Conservation (phyloP, 2,329 filamentous ascomycete species). For the Cercospora sp. region DNA sequence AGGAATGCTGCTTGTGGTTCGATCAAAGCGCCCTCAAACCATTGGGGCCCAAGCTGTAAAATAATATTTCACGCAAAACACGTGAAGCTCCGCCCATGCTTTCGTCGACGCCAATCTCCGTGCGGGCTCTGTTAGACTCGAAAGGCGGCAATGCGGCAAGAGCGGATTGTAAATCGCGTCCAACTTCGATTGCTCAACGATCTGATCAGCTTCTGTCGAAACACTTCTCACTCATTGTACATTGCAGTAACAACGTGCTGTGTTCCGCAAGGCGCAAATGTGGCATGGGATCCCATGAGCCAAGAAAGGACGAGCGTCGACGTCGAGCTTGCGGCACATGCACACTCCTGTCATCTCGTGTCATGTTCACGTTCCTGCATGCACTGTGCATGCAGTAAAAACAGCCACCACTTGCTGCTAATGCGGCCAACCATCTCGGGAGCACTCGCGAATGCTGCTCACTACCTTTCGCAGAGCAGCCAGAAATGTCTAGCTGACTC, state of each 20-base stretch:
- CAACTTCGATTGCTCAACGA: background rate
- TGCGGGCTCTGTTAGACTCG: background rate
- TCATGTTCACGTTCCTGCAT: slow-evolving; percentile 6
- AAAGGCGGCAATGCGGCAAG: background rate
- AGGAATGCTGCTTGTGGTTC: background rate
- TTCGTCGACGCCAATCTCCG: background rate
- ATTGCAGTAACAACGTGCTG: background rate
- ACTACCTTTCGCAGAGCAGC: background rate
- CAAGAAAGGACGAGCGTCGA: background rate
- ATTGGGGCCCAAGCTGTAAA: background rate
- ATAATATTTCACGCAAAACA: background rate
- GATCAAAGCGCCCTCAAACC: background rate
- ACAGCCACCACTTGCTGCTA: background rate
- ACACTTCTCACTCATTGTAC: background rate
- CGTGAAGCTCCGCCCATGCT: background rate
- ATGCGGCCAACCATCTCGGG: background rate
- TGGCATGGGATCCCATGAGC: background rate
- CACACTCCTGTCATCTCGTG: background rate
- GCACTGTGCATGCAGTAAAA: background rate
- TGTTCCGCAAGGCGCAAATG: background rate
- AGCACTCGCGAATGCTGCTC: background rate
- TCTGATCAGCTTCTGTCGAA: background rate
- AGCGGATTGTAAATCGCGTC: background rate
- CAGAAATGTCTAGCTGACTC: slow-evolving; percentile 1
- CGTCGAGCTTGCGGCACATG: background rate